Percentiles rank a stretch among this genome's conserved stretches.
These are phyloP conservation scores for Rhododendron molle DNA, from an alignment of 148 eudicot genomes.

Conservation along the genomic window DNA sequence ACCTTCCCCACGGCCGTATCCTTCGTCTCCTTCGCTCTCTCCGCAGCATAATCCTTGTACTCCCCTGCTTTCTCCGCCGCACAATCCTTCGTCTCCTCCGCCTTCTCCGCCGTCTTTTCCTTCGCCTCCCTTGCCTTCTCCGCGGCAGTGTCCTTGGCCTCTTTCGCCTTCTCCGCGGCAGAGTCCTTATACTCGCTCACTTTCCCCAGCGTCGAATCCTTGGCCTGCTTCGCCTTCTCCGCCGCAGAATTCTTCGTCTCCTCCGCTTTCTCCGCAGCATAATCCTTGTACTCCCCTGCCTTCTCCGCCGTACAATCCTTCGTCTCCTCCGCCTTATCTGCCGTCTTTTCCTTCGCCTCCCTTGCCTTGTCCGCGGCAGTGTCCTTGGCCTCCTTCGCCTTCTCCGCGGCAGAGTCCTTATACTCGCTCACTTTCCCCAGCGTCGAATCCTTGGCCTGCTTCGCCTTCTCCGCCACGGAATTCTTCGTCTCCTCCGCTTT, in stretches of 20 bases:
- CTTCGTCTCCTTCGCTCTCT: slow-evolving; percentile 13
- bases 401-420: slow-evolving; percentile 22
- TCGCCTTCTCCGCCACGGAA: slow-evolving; percentile 20
- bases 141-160: background rate
- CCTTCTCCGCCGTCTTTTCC: background rate
- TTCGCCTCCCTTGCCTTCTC: background rate
- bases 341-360: background rate
- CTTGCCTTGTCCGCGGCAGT: background rate
- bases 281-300: background rate
- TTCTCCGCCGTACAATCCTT: slow-evolving; percentile 13
- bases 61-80: background rate
- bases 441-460: slow-evolving; percentile 20
- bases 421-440: slow-evolving; percentile 18
- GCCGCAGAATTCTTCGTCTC: slow-evolving; percentile 22
- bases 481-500: slow-evolving; percentile 22
- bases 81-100: slow-evolving; percentile 18
- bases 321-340: slow-evolving; percentile 9
- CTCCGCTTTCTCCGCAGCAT: slow-evolving; percentile 16
- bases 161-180: slow-evolving; percentile 10
- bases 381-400: slow-evolving; percentile 10
- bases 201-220: slow-evolving; percentile 19
- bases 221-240: slow-evolving; percentile 22
- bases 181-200: slow-evolving; percentile 26
- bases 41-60: background rate
- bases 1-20: slow-evolving; percentile 8